These are phyloP conservation scores for Coprinopsis cinerea DNA, from an alignment of 768 basidiomycete species.

Conservation along the genomic window DNA sequence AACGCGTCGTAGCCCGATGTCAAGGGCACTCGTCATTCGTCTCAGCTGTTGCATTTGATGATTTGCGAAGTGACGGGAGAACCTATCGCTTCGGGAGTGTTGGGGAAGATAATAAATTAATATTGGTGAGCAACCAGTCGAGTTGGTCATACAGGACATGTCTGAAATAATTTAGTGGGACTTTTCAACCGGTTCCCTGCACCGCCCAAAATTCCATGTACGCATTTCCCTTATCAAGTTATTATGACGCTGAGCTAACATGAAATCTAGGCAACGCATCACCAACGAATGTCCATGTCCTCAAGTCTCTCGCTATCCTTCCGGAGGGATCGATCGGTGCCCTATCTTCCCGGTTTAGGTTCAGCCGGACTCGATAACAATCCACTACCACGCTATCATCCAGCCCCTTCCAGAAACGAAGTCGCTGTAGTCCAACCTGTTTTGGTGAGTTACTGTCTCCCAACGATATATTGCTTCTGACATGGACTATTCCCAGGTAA, in stretches of 20 bases:
- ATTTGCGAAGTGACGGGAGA: conserved; percentile 78
- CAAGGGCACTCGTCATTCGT: conserved; percentile 97
- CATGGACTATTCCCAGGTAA: conserved; percentile 48
- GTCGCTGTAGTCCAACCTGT: conserved; percentile 89
- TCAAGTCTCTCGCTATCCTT: conserved; percentile 72
- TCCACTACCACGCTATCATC: conserved; percentile 60
- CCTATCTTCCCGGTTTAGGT: conserved; percentile 43
- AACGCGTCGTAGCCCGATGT: conserved; percentile 90
- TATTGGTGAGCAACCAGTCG: conserved; percentile 51
- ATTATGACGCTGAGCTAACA: neutral
- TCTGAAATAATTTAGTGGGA: conserved; percentile 81
- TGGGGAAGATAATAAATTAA: conserved; percentile 93
- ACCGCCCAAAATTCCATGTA: conserved; percentile 75
- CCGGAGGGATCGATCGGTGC: conserved; percentile 55
- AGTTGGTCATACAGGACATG: neutral
- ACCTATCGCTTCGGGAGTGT: conserved; percentile 95
- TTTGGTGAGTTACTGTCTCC: conserved; percentile 46
- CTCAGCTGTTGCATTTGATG: conserved; percentile 84
- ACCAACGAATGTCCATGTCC: conserved; percentile 54
- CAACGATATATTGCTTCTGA: conserved; percentile 5
- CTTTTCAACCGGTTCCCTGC: conserved; percentile 86
- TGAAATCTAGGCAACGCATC: conserved; percentile 42
- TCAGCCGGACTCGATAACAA: conserved; percentile 33
- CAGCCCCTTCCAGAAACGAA: conserved; percentile 87
- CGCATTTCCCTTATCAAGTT: conserved; percentile 7